Conservation (phyloP, 2,329 filamentous ascomycete species). For the Whalleya microplaca region DNA sequence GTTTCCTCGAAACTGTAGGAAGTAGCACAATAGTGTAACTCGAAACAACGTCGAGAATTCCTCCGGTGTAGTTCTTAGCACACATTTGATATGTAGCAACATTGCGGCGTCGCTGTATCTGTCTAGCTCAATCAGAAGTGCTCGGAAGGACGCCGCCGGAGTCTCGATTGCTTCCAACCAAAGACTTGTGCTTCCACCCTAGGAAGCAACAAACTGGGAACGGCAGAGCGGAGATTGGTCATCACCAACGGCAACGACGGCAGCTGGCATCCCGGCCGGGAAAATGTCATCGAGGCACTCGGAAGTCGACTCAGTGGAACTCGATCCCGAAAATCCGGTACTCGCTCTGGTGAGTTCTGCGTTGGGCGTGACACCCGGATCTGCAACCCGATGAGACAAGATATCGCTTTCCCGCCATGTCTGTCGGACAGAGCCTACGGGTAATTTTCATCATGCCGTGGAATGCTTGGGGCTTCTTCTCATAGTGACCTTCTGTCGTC, state of each 20-base stretch:
- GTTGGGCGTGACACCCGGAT: slow-evolving; percentile 15
- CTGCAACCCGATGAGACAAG: slow-evolving; percentile 17
- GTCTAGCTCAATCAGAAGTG: not conserved
- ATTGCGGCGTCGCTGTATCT: not conserved
- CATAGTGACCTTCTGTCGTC: slow-evolving; percentile 12
- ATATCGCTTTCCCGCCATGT: slow-evolving; percentile 4
- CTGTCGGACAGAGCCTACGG: slow-evolving; percentile 12
- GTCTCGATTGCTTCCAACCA: not conserved
- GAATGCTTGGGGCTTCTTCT: not conserved
- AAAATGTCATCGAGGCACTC: slow-evolving; percentile 14
- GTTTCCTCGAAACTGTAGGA: not conserved
- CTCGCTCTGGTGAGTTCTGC: slow-evolving; percentile 9
- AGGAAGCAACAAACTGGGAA: slow-evolving; percentile 1
- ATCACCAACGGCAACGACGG: slow-evolving; percentile 9
- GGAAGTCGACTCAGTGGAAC: slow-evolving; percentile 19
- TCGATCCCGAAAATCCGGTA: slow-evolving; percentile 31
- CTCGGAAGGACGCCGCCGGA: not conserved
- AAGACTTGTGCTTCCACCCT: slow-evolving; percentile 2
- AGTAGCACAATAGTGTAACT: not conserved
- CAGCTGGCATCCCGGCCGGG: slow-evolving; percentile 17
- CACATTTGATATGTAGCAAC: too few species aligned
- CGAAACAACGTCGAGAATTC: not conserved
- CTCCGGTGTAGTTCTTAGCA: not conserved
- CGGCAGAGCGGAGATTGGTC: slow-evolving; percentile 16
- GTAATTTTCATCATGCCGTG: slow-evolving; percentile 23